phyloP scores from a whole-genome alignment of 768 basidiomycete genomes.

The Pisolithus microcarpus region DNA sequence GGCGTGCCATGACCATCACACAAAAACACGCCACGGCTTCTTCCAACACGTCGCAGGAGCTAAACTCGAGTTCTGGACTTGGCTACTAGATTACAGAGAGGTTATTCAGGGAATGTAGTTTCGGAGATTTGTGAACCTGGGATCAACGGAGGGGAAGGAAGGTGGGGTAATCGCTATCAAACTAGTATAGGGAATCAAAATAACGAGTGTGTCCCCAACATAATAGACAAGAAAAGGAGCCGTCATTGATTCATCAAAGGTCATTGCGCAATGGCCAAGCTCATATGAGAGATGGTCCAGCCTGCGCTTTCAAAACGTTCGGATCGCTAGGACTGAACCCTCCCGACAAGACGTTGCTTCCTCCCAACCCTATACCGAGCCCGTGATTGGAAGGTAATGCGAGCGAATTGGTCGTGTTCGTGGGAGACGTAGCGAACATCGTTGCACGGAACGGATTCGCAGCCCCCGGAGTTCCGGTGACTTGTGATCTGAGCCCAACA shows the following conservation, averaged over 20 bases:
- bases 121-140: slow-evolving; percentile 10
- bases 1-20: too few species aligned
- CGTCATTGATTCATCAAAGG: slow-evolving; percentile 2
- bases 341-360: slow-evolving; percentile 15
- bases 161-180: background rate
- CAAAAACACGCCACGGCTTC: too few species aligned
- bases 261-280: background rate
- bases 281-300: slow-evolving; percentile 45
- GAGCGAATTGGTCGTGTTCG: slow-evolving; percentile 4
- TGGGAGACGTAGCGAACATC: slow-evolving; percentile 34
- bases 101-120: background rate
- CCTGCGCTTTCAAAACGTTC: slow-evolving; percentile 27
- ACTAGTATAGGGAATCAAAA: background rate
- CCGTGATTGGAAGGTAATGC: slow-evolving; percentile 18
- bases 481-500: slow-evolving; percentile 48
- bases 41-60: too few species aligned
- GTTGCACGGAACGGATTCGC: slow-evolving; percentile 65
- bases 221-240: slow-evolving; percentile 12
- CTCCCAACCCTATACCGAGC: slow-evolving; percentile 14
- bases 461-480: slow-evolving; percentile 43
- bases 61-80: slow-evolving; percentile 9
- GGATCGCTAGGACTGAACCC: slow-evolving; percentile 16
- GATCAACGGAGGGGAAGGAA: background rate
- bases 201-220: background rate
- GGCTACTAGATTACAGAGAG: slow-evolving; percentile 18